Evolutionary conservation across 1,284 basidiomycete species (phyloP), one percentile per base, ranked within the genome.

Genomic region (Ustilago xerochloae): DNA sequence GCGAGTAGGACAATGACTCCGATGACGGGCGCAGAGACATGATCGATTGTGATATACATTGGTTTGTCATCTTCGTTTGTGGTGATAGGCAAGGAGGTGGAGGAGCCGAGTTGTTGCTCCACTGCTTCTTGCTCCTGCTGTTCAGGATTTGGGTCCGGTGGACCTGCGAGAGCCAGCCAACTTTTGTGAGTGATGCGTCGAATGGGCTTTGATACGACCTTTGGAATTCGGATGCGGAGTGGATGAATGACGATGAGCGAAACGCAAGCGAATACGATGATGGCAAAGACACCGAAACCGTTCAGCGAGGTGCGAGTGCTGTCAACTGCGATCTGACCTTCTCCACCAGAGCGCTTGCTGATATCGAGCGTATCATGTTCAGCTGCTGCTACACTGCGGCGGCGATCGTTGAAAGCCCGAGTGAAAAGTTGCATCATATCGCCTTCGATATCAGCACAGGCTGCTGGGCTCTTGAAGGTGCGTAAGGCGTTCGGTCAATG

Each of bases 1-100:
- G 91, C 91, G 78, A 94, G 90, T 13, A 97, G 87, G 32, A 96
- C 82, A 0, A 92, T 86, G 9, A 95, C 93, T 1, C 91, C 91
- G 35, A 91, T 84, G 20, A 94, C 89, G 4, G 94, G 94, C 0
- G 77, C 76, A 12, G 67, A 72, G n/a, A 81, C 78, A 45, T 82
- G 81, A 33, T 75, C 67, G 47, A 75, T 70, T 18, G 57, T 64
- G 8, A 75, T 18, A 28, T 67, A 55, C 66, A 75, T 66, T 2
- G 55, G 47, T 33, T 41, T n/a, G n/a, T n/a, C 32, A 0, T 28
- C 3, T 6, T 59, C 39, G 6, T 29, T 15, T 3, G 33, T 16
- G 7, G 26, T 10, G n/a, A n/a, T n/a, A n/a, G n/a, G n/a, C n/a
- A n/a, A n/a, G 12, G 6, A 9, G 13, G 29, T 6, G 6, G 24